Evolutionary conservation across 352 stramenopile species (phyloP), one percentile per base, ranked within the genome.

Genomic region (Phytophthora megakarya): DNA sequence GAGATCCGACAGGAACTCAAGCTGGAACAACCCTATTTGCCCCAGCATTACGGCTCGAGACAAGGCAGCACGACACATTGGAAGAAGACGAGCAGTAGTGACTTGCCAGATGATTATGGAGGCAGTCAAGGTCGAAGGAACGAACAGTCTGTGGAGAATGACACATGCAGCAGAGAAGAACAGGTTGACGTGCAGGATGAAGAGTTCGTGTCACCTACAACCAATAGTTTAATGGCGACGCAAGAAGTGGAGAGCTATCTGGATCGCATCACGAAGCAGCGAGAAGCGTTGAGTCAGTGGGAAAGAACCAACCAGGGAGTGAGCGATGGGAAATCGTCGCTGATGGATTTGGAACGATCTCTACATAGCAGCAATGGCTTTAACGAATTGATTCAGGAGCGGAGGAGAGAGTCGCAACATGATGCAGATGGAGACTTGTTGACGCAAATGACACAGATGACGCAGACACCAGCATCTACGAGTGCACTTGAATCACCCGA

Each of bases 221-320:
- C 44, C 19, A 69, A 46, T 23, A 45, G 21, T 22, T 50, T 85
- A 7, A 80, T 87, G 65, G 59, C 57, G 3, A 87, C 76, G 19
- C 78, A 86, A 49, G 78, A 87, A 21, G 67, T 87, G 37, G 73
- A 85, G 52, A 73, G 53, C 25, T 85, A 84, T 55, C 47, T 84
- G 52, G 74, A 80, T 38, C 67, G 78, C 0, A 85, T 87, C 44
- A 72, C 72, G 2, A 73, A 73, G 42, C 78, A 87, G 44, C 65
- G 75, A n/a, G 67, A 84, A 22, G 73, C 65, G 1, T 50, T 87
- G 51, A 76, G 60, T 55, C 70, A 77, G 40, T 87, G 78, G 78
- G 78, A 87, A 61, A 61, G 68, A 23, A 63, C 30, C 6, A 49
- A 59, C 30, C 46, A 70, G 3, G 43, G n/a, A 25, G 38, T 60